Conservation (phyloP, 441 rosid species). For the Erysimum cheiri region DNA sequence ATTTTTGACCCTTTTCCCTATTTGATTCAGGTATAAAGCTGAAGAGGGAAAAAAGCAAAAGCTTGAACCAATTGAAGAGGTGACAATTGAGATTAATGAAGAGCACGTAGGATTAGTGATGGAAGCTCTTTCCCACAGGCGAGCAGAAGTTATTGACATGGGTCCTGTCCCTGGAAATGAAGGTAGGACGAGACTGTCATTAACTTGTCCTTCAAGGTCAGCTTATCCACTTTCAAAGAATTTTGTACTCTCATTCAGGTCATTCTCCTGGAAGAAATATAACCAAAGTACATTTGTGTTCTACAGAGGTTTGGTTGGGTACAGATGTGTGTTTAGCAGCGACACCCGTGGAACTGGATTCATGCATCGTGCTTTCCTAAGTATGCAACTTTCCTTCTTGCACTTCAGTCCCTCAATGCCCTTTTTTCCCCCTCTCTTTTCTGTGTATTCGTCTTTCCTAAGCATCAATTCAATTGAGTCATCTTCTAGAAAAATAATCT, state of each 20-base stretch:
- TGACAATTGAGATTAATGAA: conserved; percentile 87
- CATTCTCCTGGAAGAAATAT: conserved; percentile 4
- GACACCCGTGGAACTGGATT: conserved; percentile 97
- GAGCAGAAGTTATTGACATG: conserved; percentile 85
- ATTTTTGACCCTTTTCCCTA: conserved; percentile 31
- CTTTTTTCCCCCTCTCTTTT: background rate
- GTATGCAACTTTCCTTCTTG: conserved; percentile 54
- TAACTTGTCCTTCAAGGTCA: conserved; percentile 95
- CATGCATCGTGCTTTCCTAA: conserved; percentile 96
- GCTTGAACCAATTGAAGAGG: conserved; percentile 98
- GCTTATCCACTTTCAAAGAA: conserved; percentile 12
- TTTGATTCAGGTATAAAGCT: conserved; percentile 75
- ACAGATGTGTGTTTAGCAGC: conserved; percentile 97
- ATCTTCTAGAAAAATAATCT: background rate
- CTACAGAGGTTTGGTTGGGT: conserved; percentile 93
- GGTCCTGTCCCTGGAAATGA: conserved; percentile 88
- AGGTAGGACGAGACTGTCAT: conserved; percentile 85
- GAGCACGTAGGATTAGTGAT: conserved; percentile 90
- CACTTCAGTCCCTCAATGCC: conserved; percentile 1
- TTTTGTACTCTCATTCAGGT: background rate
- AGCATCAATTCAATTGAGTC: conserved; percentile 1
- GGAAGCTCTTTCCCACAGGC: conserved; percentile 96
- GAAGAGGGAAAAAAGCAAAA: conserved; percentile 65
- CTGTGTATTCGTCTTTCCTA: background rate
- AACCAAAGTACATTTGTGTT: conserved; percentile 15